phyloP scores from a whole-genome alignment of 139 green algal genomes.

The Volvox reticuliferus region DNA sequence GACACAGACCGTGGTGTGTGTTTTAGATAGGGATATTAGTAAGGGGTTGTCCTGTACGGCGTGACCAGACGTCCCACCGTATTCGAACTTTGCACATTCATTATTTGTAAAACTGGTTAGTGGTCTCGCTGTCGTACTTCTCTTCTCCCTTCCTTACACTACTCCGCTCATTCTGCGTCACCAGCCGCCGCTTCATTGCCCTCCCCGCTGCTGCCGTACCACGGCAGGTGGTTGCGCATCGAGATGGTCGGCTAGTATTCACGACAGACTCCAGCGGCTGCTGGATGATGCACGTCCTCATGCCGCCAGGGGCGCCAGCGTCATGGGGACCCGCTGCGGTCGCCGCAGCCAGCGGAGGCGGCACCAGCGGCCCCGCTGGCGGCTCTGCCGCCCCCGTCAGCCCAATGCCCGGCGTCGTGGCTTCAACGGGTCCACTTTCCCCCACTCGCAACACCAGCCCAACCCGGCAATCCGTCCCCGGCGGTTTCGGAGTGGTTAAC shows the following conservation, averaged over 20 bases:
- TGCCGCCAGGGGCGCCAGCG: neutral
- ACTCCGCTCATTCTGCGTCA: too few relatives aligned
- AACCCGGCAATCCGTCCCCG: neutral
- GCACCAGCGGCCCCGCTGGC: neutral
- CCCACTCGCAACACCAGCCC: neutral
- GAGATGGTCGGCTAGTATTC: constrained; percentile 44
- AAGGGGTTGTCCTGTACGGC: too few relatives aligned
- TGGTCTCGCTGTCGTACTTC: too few relatives aligned
- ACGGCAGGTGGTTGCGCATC: constrained; percentile 40
- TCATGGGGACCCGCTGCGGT: neutral
- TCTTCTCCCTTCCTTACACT: too few relatives aligned
- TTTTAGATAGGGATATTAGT: too few relatives aligned
- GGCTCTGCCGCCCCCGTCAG: neutral
- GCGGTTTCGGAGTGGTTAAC: neutral
- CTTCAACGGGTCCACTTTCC: neutral
- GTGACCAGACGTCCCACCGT: too few relatives aligned
- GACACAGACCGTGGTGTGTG: too few relatives aligned
- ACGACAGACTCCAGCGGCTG: constrained; percentile 47
- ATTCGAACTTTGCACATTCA: too few relatives aligned
- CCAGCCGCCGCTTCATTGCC: neutral
- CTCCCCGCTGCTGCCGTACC: neutral
- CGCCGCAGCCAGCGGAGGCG: neutral
- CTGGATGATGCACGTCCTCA: constrained; percentile 57
- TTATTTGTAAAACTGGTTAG: too few relatives aligned
- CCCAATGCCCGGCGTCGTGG: neutral